Evolutionary conservation across 1,284 basidiomycete species (phyloP), one percentile per base, ranked within the genome.

Genomic region (Moesziomyces aphidis): DNA sequence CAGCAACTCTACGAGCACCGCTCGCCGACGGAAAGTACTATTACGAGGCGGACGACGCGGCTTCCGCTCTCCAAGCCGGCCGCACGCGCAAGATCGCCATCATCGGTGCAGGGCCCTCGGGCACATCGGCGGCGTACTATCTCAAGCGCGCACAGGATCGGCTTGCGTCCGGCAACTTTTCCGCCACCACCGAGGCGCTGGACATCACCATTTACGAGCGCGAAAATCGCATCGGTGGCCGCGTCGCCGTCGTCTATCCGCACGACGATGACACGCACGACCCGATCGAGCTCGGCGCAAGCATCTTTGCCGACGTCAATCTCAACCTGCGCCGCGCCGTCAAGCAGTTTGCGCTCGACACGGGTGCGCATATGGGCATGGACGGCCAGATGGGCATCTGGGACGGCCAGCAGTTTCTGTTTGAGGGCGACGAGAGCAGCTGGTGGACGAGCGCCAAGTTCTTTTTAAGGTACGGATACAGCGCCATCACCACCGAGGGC

Each of bases 101-200:
- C 81, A 89, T 97, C 58, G 94, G 95, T 36, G 93, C 93, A 0
- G 95, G 95, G n/a, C 92, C 94, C 10, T 91, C 89, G 11, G 94
- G 94, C 3, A 89, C 89, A 10, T 91, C 92, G 19, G 92, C 94
- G 10, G 93, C 94, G 0, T 96, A 93, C 86, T 97, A 93, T 90
- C 89, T 97, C 53, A 86, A 88, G 7, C 71, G 84, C 26, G 86
- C 86, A 0, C 84, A 91, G 28, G 50, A 68, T 34, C 58, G 59
- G 11, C 64, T 71, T 26, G 13, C 26, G n/a, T n/a, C 61, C 31
- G 10, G 10, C 52, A 63, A 56, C 50, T 46, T 51, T 1, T 28
- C 45, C 24, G 39, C 55, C 47, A 45, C 23, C 42, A 19, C 39
- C 22, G 7, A 50, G 34, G 13, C 53, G 24, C 19, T 94, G 5